Base-by-base conservation (phyloP, 441 rosid genomes). In the Flueggea neowawraea region DNA sequence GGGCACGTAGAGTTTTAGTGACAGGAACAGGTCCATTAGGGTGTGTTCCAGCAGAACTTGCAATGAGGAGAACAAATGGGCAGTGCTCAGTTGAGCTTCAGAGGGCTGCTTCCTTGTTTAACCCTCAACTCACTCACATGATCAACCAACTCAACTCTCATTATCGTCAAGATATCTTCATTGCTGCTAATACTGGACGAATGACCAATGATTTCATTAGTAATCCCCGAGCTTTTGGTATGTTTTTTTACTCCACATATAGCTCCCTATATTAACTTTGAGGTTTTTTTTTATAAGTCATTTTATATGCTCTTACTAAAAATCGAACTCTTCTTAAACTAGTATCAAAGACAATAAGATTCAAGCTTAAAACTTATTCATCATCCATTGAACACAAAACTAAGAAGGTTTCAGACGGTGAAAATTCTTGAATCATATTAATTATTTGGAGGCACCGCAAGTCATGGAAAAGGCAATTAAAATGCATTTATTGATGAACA, bases 1-100 rank as follows among this genome's bases (percentile, higher is more conserved):
- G 94, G 31, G 90, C 81, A 2, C 60, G 86, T 3, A 72, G 89
- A 60, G 87, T 91, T 54, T 31, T 91, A 15, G 96, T 91, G 76
- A 89, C 96, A 0, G 95, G 95, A 6, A 85, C 86, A 0, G 95
- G 96, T 14, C 91, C 96, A 12, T 9, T 91, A 67, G 96, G 97
- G 10, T 91, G 95, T 52, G 92, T 80, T 44, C 97, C 92, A 0
- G 82, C 90, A 0, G 97, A 84, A 60, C 62, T 84, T 22, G 96
- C 88, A 1, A 52, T 57, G 72, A 56, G 91, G 31, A 47, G 84
- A 58, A 15, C 73, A 12, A 69, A 69, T 10, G 89, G 91, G 0
- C 66, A 74, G 36, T 89, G 95, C 61, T 72, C 79, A 0, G n/a
- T 60, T 0, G 88, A 80, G 31, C 74, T 85, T 57, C 78, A 84